phyloP scores from a whole-genome alignment of 2,329 filamentous ascomycete genomes.

The Ophiocordyceps camponoti-saundersi region DNA sequence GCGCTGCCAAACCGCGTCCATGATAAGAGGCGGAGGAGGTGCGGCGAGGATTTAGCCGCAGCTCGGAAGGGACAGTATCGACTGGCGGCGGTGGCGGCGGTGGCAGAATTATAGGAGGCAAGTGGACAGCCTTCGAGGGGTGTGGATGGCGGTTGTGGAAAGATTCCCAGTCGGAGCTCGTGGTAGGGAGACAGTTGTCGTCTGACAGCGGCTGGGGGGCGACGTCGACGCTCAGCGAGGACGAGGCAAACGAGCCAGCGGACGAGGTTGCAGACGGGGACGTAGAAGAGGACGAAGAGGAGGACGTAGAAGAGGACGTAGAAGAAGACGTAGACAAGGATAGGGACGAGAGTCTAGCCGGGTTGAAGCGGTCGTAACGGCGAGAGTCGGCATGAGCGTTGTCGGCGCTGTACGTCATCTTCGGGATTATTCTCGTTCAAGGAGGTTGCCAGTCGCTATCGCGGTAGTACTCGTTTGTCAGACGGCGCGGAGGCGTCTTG shows the following conservation, averaged over 20 bases:
- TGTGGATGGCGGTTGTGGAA: constrained; percentile 24
- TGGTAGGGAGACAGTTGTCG: constrained; percentile 40
- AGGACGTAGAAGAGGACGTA: constrained; percentile 37
- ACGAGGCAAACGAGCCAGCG: constrained; percentile 51
- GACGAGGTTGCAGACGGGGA: too few species aligned
- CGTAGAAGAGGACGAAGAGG: constrained; percentile 47
- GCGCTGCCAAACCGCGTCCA: constrained; percentile 39
- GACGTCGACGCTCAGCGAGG: constrained; percentile 53
- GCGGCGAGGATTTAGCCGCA: constrained; percentile 47
- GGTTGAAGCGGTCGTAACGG: too few species aligned
- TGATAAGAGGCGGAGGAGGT: constrained; percentile 36
- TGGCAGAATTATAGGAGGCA: too few species aligned
- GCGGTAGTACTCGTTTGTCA: constrained; percentile 29
- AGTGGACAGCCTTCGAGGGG: too few species aligned
- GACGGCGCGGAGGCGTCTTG: constrained; percentile 15
- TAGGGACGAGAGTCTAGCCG: too few species aligned
- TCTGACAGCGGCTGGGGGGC: constrained; percentile 54
- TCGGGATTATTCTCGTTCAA: too few species aligned
- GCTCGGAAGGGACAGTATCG: constrained; percentile 35
- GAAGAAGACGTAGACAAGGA: constrained; percentile 26
- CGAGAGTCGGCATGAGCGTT: too few species aligned
- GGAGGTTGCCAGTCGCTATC: constrained; percentile 35
- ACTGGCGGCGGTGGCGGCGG: constrained; percentile 10
- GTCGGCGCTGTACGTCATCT: constrained; percentile 40
- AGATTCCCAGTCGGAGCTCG: constrained; percentile 37